Base-by-base conservation (phyloP, 345 rosid genomes). In the Bruguiera parviflora region DNA sequence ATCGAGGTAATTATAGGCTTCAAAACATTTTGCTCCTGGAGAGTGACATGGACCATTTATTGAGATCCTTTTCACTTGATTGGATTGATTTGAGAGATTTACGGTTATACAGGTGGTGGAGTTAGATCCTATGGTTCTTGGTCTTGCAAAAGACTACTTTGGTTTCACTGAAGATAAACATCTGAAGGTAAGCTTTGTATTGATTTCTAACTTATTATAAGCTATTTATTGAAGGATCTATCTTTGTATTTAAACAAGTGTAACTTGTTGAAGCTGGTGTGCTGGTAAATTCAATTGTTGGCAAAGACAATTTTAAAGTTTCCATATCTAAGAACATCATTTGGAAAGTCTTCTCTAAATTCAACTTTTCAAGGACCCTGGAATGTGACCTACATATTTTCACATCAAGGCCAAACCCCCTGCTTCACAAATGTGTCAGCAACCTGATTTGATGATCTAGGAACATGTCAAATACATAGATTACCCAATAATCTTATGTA, bases 91-190 rank as follows among this genome's bases (percentile, higher is more conserved):
- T 72, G 69, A n/a, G 57, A 58, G 60, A 13, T 73, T 59, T 66
- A 65, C 33, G 4, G 60, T 13, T 76, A 29, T 64, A 59, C 79
- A 92, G 98, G 97, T 72, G 43, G 98, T 94, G 79, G 98, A 94
- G 86, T 87, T 91, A 69, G 98, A 94, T 78, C 87, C 83, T 10
- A 73, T 69, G 58, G 71, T 94, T 66, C 78, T 84, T 75, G 46
- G 32, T 72, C 80, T 94, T 67, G 96, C 96, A 20, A 84, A 64
- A 69, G 88, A 87, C 61, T 84, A 84, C 80, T 94, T 94, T 81
- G 86, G 82, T 71, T 92, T 94, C 77, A 67, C 69, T 27, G 82
- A 86, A 75, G 85, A 75, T 75, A 68, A 70, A 67, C 81, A 72
- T 61, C 77, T 94, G 84, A 89, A 88, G 96, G 98, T 92, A 77